A percentile compares a stretch with the other conserved stretches of the same genome.
Conservation (phyloP, 2,329 filamentous ascomycete genomes). For the Microcera coccophila region DNA sequence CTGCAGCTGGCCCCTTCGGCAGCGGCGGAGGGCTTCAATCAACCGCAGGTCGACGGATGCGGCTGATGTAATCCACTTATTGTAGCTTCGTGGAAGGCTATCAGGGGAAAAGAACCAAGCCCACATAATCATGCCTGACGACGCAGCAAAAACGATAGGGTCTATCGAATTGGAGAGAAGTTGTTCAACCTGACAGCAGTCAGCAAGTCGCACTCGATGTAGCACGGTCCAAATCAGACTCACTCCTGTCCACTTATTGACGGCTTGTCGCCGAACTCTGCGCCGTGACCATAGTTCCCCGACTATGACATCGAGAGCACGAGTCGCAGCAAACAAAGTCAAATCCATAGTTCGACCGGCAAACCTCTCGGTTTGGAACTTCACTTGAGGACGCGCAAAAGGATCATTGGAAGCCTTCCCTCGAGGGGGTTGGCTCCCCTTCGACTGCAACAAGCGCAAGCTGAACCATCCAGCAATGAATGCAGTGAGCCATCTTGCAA, state of each 20-base stretch:
- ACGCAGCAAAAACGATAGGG: constrained; percentile 66
- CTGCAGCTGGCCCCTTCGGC: constrained; percentile 56
- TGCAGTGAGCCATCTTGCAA: constrained; percentile 55
- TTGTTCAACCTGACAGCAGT: constrained; percentile 29
- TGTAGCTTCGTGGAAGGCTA: constrained; percentile 68
- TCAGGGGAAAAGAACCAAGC: constrained; percentile 77
- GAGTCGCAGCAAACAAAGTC: constrained; percentile 70
- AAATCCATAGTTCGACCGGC: constrained; percentile 77
- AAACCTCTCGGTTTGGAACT: constrained; percentile 26
- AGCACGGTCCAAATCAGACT: constrained; percentile 10
- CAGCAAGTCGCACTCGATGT: constrained; percentile 6
- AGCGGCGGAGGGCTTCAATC: constrained; percentile 67
- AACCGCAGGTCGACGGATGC: constrained; percentile 72
- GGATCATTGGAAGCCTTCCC: constrained; percentile 35
- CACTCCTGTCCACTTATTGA: constrained; percentile 47
- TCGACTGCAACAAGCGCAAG: constrained; percentile 55
- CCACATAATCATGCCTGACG: constrained; percentile 79
- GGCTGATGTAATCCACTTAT: constrained; percentile 75
- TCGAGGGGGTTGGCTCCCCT: constrained; percentile 43
- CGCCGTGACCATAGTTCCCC: constrained; percentile 60
- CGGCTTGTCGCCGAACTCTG: constrained; percentile 41
- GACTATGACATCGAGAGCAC: constrained; percentile 68
- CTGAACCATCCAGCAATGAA: constrained; percentile 58
- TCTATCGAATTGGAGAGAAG: constrained; percentile 48
- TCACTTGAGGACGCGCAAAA: constrained; percentile 22